A percentile compares a stretch with the other conserved stretches of the same genome.
phyloP scores from a whole-genome alignment of 768 basidiomycete genomes.

The Russula ochroleuca region DNA sequence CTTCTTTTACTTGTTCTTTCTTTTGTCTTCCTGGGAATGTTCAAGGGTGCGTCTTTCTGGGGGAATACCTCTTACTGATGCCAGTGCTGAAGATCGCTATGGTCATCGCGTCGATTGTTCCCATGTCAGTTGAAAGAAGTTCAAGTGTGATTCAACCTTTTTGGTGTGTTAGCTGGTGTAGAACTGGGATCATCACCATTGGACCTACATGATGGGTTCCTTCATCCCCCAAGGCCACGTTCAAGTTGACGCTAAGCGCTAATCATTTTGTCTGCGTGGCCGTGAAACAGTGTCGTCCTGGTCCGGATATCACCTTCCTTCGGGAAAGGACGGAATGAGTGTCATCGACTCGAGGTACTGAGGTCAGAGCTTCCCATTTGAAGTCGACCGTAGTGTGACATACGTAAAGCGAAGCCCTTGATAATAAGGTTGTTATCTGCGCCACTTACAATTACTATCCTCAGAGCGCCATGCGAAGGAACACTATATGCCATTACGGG shows the following conservation, averaged over 20 bases:
- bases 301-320: constrained; percentile 52
- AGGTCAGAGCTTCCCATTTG: neutral
- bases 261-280: constrained; percentile 39
- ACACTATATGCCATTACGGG: constrained; percentile 34
- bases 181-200: constrained; percentile 29
- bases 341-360: constrained; percentile 48
- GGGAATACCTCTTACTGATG: neutral
- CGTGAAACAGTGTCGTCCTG: constrained; percentile 47
- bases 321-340: constrained; percentile 55
- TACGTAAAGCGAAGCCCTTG: constrained; percentile 40
- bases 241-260: too few species aligned
- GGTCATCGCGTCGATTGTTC: too few species aligned
- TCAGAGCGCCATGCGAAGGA: neutral
- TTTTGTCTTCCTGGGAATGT: too few species aligned
- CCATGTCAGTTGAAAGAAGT: neutral
- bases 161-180: constrained; percentile 59
- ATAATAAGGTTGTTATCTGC: constrained; percentile 60
- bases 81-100: constrained; percentile 36
- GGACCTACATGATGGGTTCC: constrained; percentile 33
- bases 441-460: neutral
- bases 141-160: constrained; percentile 12
- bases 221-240: constrained; percentile 44
- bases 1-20: too few species aligned
- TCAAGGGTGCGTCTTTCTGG: neutral
- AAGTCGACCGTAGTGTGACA: neutral